Evolutionary conservation across 192 early-diverging fungal species (phyloP).

Genomic region (Globomyces pollinis-pini): DNA sequence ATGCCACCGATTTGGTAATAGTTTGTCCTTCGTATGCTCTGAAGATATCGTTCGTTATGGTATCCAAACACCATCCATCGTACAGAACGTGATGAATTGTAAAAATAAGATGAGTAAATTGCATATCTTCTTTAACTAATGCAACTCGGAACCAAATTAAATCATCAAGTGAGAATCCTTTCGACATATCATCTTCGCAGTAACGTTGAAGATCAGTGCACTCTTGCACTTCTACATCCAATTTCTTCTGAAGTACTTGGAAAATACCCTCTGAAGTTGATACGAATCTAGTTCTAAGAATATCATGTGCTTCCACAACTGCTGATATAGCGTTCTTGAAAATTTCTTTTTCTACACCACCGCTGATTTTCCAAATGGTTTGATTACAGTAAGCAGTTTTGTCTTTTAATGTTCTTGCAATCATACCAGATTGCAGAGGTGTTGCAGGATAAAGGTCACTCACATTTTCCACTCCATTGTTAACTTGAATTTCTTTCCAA

Average conservation of each 20-base stretch:
- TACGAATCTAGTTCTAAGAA: neutral
- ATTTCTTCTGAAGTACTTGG: neutral
- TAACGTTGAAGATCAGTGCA: neutral
- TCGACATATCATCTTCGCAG: neutral
- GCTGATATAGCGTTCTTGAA: neutral
- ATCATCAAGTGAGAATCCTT: neutral
- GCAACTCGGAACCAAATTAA: neutral
- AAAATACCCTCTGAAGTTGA: neutral
- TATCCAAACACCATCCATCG: conserved; percentile 10
- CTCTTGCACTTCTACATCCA: neutral
- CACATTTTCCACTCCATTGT: too few species aligned
- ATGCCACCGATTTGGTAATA: conserved; percentile 10
- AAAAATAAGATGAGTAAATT: neutral
- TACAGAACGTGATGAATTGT: conserved; percentile 14
- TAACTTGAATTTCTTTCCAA: neutral
- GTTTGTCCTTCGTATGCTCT: too few species aligned
- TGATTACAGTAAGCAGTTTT: neutral
- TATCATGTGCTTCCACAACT: neutral
- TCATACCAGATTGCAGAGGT: conserved; percentile 2
- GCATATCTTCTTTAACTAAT: neutral
- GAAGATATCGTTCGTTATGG: conserved; percentile 1
- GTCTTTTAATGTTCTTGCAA: neutral
- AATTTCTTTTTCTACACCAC: neutral
- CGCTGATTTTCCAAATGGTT: neutral
- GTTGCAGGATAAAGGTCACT: conserved; percentile 1